Conservation (phyloP, 257 asterid genomes). For the Nicotiana knightiana region DNA sequence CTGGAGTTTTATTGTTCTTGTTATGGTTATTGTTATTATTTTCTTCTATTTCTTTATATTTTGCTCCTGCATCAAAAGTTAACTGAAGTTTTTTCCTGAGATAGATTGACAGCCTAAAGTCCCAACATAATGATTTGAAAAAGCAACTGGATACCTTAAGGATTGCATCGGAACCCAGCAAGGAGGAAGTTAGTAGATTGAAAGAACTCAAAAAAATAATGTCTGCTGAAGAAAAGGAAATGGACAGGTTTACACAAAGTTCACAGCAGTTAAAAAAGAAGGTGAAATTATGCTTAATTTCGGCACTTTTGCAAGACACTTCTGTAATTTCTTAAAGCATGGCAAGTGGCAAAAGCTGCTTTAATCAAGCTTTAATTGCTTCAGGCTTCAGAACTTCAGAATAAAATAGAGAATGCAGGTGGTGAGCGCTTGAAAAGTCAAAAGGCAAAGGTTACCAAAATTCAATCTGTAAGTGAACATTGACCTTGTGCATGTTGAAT, state of each 20-base stretch:
- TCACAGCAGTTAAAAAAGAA: conserved; percentile 78
- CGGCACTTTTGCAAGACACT: background rate
- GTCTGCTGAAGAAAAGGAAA: conserved; percentile 73
- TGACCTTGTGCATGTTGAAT: background rate
- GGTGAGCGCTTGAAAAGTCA: conserved; percentile 76
- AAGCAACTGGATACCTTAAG: conserved; percentile 67
- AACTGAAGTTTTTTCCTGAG: background rate
- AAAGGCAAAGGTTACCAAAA: conserved; percentile 55
- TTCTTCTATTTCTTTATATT: background rate
- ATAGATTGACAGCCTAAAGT: conserved; percentile 72
- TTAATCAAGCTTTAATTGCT: background rate
- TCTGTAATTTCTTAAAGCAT: background rate
- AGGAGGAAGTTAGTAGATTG: conserved; percentile 65
- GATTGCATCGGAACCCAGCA: conserved; percentile 58
- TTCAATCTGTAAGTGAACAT: conserved; percentile 69
- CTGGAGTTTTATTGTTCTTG: conserved; percentile 5
- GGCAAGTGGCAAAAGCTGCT: background rate
- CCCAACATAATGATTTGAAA: conserved; percentile 52
- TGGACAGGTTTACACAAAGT: conserved; percentile 60
- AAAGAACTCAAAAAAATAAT: conserved; percentile 51
- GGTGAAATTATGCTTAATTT: conserved; percentile 33
- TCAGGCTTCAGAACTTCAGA: conserved; percentile 84
- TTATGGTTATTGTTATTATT: background rate
- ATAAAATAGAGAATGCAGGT: conserved; percentile 91
- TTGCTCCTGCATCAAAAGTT: background rate